Evolutionary conservation across 2,329 filamentous ascomycete genomes (phyloP).

Genomic region (Colletotrichum aenigma): DNA sequence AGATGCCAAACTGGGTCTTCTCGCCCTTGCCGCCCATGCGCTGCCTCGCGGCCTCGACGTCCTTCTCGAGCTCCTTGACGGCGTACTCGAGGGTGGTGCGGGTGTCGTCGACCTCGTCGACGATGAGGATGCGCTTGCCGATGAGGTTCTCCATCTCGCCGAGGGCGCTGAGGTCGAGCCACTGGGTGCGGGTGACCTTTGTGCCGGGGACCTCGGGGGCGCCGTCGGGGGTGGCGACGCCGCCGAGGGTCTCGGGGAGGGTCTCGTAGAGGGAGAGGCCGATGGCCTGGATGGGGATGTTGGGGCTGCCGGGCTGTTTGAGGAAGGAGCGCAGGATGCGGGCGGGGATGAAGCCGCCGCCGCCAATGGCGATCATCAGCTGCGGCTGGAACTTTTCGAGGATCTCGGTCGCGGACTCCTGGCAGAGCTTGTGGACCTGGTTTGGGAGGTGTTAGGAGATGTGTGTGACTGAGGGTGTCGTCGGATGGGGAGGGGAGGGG

Average conservation of each 20-base stretch:
- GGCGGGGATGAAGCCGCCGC: conserved; percentile 95
- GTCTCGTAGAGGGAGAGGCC: conserved; percentile 96
- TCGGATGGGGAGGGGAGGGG: not conserved
- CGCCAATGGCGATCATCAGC: conserved; percentile 98
- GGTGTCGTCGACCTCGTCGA: conserved; percentile 96
- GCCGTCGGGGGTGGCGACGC: conserved; percentile 40
- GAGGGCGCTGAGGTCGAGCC: conserved; percentile 88
- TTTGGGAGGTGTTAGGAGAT: not conserved
- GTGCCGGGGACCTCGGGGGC: conserved; percentile 81
- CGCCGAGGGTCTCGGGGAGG: conserved; percentile 63
- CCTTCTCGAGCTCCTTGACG: conserved; percentile 91
- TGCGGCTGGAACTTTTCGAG: conserved; percentile 87
- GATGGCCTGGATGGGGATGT: conserved; percentile 99
- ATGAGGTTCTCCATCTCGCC: conserved; percentile 86
- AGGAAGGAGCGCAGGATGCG: conserved; percentile 98
- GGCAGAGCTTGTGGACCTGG: conserved; percentile 97
- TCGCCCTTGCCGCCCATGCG: conserved; percentile 67
- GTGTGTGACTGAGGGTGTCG: not conserved
- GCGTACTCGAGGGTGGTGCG: conserved; percentile 94
- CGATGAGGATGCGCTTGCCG: conserved; percentile 89
- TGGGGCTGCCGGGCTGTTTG: conserved; percentile 82
- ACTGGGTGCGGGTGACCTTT: conserved; percentile 97
- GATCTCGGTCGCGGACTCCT: conserved; percentile 80
- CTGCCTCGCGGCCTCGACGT: conserved; percentile 81
- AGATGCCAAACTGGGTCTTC: conserved; percentile 90